Evolutionary conservation across 805 yeast species (phyloP), one percentile per base, ranked within the genome.

Genomic region (Myxozyma nipponensis): DNA sequence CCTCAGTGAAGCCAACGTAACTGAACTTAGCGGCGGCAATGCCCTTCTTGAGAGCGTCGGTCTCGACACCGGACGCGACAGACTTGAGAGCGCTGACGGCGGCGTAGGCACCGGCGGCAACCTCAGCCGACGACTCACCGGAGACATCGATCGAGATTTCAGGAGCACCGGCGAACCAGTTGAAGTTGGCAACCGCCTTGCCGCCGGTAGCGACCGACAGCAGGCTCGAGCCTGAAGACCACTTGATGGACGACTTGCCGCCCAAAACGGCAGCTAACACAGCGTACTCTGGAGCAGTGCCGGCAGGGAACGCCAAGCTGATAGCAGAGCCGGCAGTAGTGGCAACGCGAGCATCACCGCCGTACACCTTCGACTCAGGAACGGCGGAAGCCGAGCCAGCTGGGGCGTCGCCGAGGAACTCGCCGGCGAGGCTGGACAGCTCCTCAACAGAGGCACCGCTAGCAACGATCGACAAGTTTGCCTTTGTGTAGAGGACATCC

Each of bases 261-360:
- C 79, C 70, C 56, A 82, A 80, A 57, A 86, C 72, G 62, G 81
- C 83, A 51, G 91, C 74, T 67, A 91, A 77, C 25, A 83, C 81
- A 66, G 84, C 81, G 70, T 76, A 83, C 60, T 83, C 83, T 58
- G 83, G 80, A 18, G 77, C 74, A 52, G 78, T 68, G 60, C 78
- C 70, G 54, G 84, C 77, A 61, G 98, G 95, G 60, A 87, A 76
- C 66, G 93, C 95, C 63, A 93, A 75, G 49, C 82, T 82, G 48
- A 90, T 91, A 59, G 81, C 78, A 54, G 89, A 82, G 52, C 75
- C 74, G 59, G 86, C 87, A 40, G 75, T 59, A 50, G 78, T 54
- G 89, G 82, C 54, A 80, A 70, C 61, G 40, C 76, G 70, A 69
- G 82, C 81, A 68, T 76, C 84, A 61, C 93, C 95, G 54, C 73